Conservation (phyloP, 2,329 filamentous ascomycete species). For the Fusarium staphyleae region DNA sequence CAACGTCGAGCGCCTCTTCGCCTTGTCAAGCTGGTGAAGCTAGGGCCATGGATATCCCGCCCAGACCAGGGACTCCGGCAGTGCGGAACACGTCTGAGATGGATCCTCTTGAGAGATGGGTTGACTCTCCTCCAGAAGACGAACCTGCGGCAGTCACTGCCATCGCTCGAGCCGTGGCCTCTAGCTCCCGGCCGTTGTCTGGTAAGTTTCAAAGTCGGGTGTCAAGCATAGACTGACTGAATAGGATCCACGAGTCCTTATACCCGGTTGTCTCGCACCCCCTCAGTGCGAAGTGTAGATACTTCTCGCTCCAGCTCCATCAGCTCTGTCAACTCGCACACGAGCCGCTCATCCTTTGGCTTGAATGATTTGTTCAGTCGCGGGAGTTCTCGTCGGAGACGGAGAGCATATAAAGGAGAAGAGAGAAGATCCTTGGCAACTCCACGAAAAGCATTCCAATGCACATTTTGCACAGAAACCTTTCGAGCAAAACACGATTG, state of each 20-base stretch:
- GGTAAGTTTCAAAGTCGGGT: conserved; percentile 3
- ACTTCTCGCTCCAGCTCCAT: conserved; percentile 28
- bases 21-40: conserved; percentile 12
- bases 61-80: conserved; percentile 49
- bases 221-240: neutral
- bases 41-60: conserved; percentile 64
- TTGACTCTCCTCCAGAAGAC: conserved; percentile 45
- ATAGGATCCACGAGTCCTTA: conserved; percentile 29
- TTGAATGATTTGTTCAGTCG: conserved; percentile 27
- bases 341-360: conserved; percentile 21
- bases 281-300: conserved; percentile 22
- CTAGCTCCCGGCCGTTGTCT: conserved; percentile 21
- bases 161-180: conserved; percentile 42
- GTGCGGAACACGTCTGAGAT: conserved; percentile 32
- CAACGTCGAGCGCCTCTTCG: conserved; percentile 23
- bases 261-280: conserved; percentile 18
- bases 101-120: conserved; percentile 43
- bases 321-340: conserved; percentile 31
- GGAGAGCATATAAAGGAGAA: conserved; percentile 28
- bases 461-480: conserved; percentile 55
- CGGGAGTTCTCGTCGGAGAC: conserved; percentile 22
- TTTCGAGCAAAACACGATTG: conserved; percentile 55
- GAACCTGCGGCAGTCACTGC: conserved; percentile 43
- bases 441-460: conserved; percentile 46
- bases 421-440: conserved; percentile 15